Evolutionary conservation across 176 grass and related monocot species (phyloP).

Genomic region (Hordeum marinum): DNA sequence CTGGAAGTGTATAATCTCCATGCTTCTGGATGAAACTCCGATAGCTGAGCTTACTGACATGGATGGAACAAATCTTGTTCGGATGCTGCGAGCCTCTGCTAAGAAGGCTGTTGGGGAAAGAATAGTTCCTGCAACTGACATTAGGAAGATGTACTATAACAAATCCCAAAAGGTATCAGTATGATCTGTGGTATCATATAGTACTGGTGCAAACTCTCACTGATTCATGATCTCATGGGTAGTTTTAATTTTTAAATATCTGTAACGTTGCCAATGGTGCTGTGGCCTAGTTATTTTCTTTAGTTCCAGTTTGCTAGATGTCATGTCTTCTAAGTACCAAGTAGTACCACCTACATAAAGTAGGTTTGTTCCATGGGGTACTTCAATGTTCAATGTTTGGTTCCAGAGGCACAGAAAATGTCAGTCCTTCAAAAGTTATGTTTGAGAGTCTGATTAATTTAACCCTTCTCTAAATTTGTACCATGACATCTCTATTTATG

Average conservation of each 20-base stretch:
- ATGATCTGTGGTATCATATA: neutral
- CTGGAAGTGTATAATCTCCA: constrained; percentile 88
- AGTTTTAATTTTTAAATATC: constrained; percentile 13
- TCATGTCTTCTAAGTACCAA: neutral
- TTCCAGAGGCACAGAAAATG: neutral
- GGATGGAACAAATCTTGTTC: constrained; percentile 89
- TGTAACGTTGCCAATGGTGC: neutral
- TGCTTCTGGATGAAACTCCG: constrained; percentile 90
- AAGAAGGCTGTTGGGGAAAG: constrained; percentile 94
- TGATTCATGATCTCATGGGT: neutral
- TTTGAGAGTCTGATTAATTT: neutral
- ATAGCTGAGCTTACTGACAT: constrained; percentile 70
- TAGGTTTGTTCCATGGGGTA: constrained; percentile 11
- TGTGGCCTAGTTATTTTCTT: neutral
- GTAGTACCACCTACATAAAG: neutral
- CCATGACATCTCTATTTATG: neutral
- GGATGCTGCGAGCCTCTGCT: constrained; percentile 81
- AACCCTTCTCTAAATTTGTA: neutral
- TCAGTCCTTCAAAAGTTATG: neutral
- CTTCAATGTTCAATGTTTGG: neutral
- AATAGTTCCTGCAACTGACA: constrained; percentile 83
- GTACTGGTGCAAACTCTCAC: neutral
- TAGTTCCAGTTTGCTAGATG: neutral
- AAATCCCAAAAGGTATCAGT: constrained; percentile 73
- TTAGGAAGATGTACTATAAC: constrained; percentile 76